Conservation (phyloP, 164 flowering plant genomes). For the Echeveria elegans region DNA sequence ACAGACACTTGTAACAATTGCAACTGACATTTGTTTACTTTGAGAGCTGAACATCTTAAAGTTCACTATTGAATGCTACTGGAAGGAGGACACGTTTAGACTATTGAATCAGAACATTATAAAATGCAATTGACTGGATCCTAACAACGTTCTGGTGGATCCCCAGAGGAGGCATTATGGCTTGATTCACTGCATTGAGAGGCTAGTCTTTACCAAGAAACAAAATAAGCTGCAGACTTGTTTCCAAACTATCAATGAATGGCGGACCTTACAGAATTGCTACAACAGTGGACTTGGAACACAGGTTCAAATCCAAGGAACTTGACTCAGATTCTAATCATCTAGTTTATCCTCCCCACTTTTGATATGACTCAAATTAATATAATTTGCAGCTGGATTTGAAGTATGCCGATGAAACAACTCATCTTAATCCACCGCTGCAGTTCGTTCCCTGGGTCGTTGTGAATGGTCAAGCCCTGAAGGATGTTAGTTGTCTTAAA, state of each 20-base stretch:
- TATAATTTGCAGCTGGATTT: slow-evolving; percentile 18
- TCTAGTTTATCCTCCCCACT: background rate
- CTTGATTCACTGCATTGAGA: slow-evolving; percentile 21
- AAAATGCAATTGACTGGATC: too few relatives aligned
- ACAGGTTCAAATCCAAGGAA: slow-evolving; percentile 11
- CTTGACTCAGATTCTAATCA: background rate
- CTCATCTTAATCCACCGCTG: slow-evolving; percentile 19
- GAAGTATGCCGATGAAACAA: slow-evolving; percentile 16
- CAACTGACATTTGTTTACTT: too few relatives aligned
- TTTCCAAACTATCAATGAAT: slow-evolving; percentile 5
- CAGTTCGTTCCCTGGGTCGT: slow-evolving; percentile 28
- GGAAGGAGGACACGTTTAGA: background rate
- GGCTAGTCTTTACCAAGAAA: slow-evolving; percentile 11
- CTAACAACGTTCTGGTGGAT: background rate
- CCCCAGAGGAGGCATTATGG: slow-evolving; percentile 19
- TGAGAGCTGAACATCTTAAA: too few relatives aligned
- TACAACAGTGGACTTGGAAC: slow-evolving; percentile 15
- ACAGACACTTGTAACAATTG: too few relatives aligned
- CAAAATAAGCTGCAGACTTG: slow-evolving; percentile 16
- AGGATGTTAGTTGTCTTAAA: slow-evolving; percentile 12
- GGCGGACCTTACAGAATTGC: slow-evolving; percentile 15
- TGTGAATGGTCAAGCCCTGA: slow-evolving; percentile 17
- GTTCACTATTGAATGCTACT: too few relatives aligned
- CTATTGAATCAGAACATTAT: background rate
- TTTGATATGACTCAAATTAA: background rate